Conservation (phyloP, 805 yeast genomes). For the Teunomyces atbi region DNA sequence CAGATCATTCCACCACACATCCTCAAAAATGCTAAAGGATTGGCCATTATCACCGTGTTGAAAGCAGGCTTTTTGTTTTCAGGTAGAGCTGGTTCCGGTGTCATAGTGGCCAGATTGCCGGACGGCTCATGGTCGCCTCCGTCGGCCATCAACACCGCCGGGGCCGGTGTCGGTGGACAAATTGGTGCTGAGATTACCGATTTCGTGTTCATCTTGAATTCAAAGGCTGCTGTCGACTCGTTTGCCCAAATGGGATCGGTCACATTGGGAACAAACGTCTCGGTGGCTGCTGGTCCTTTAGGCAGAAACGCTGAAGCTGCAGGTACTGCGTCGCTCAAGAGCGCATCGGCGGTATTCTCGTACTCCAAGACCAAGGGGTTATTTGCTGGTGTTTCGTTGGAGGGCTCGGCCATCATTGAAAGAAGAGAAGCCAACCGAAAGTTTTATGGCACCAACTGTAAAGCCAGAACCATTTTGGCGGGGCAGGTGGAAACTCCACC, state of each 20-base stretch:
- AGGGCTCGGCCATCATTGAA: conserved; percentile 95
- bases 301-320: conserved; percentile 98
- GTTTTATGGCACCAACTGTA: conserved; percentile 85
- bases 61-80: conserved; percentile 96
- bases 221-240: conserved; percentile 84
- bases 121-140: conserved; percentile 99
- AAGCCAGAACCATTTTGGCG: conserved; percentile 78
- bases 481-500: conserved; percentile 95
- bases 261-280: conserved; percentile 91
- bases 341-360: conserved; percentile 87
- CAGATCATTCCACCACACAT: conserved; percentile 86
- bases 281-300: conserved; percentile 95
- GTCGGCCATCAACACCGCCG: conserved; percentile 91
- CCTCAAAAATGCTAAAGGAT: conserved; percentile 85
- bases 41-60: conserved; percentile 88
- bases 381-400: conserved; percentile 95
- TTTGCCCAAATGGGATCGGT: conserved; percentile 93
- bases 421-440: conserved; percentile 96
- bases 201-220: conserved; percentile 88
- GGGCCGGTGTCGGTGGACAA: conserved; percentile 99
- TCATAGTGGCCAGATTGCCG: conserved; percentile 87
- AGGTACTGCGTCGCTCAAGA: conserved; percentile 84
- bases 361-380: conserved; percentile 96
- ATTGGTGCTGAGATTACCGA: conserved; percentile 96
- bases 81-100: conserved; percentile 97